Evolutionary conservation across 2,329 filamentous ascomycete species (phyloP), one percentile per base, ranked within the genome.

Genomic region (Diplodia seriata): DNA sequence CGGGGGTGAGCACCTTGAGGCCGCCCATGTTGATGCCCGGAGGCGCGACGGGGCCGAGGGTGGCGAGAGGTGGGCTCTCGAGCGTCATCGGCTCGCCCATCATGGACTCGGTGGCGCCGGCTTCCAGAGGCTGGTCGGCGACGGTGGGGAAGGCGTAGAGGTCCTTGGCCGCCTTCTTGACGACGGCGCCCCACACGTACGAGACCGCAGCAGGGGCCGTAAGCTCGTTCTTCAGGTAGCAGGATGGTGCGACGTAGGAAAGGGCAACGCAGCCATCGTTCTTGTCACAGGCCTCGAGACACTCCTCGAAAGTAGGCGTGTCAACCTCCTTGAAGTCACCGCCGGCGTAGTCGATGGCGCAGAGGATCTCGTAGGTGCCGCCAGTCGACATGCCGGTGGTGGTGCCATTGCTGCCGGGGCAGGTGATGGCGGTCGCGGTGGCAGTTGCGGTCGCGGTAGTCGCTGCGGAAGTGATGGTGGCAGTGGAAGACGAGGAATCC

Each of bases 11-110:
- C 3, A 63, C 59, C n/a, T 33, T 51, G 12, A 63, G 47, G 5
- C 59, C 59, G 18, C 59, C 59, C 59, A 63, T 63, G 59, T 63
- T 63, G 59, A 63, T 38, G 18, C 59, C 59, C 11, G 59, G 59
- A 3, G 59, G 59, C 11, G 59, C 29, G 4, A 63, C 59, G 9
- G 59, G 59, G 18, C 59, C 59, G 47, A 63, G 59, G 4, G 59
- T 63, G 31, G 59, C 59, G 11, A 63, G 59, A 2, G 59, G 59
- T 1, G 59, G 59, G 31, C 18, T 23, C n/a, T 63, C 59, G 11
- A 63, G 47, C 0, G 59, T 63, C 43, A 63, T 63, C 11, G 50
- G 18, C 15, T 20, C 29, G 11, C 36, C 55, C 38, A 63, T 63
- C 43, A 61, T 50, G 18, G 40, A 61, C n/a, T 50, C 59, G 2